Base-by-base conservation (phyloP, 495 filamentous ascomycete species). In the Lentithecium fluviatile region DNA sequence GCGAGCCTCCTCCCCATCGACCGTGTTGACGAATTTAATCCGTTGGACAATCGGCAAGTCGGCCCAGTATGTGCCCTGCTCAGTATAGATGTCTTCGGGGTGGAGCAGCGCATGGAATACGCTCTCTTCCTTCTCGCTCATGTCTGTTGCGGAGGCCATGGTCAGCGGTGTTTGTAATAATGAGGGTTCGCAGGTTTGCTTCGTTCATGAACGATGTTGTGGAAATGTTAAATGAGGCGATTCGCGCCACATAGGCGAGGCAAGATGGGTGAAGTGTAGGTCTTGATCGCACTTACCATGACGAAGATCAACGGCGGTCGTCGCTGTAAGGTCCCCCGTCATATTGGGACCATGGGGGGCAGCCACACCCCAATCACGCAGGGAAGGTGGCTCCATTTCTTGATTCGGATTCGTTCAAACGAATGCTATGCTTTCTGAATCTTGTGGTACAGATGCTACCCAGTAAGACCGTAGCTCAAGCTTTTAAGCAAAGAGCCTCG, bases 31-130 rank as follows among this genome's bases (percentile, higher is more conserved):
- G 74, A 96, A 96, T 45, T 77, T 74, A 62, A 89, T 66, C 64
- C 85, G 84, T 74, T 89, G 70, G 56, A 69, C 58, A 42, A 89
- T 65, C 17, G 83, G 81, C 46, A 96, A 73, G 74, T 96, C 91
- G 11, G 90, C 91, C 90, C 90, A 96, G 78, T 96, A 96, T 56
- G 80, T 77, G 55, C 91, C 91, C n/a, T 91, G 80, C 25, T 72
- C 68, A 45, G 85, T 86, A 72, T 92, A 95, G 69, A 80, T 86
- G 75, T 96, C 91, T 62, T 92, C 88, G 4, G 91, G 91, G 24
- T 84, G 85, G 57, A 91, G 85, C 38, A 93, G 73, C 29, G 82
- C 78, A 63, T 84, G 77, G 75, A 95, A 91, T 57, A 89, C 88
- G 63, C 80, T 80, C 68, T 77, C 82, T 76, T 91, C 88, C 50